These are phyloP conservation scores for Auriscalpium orientale DNA, from an alignment of 768 basidiomycete species.

Conservation along the genomic window DNA sequence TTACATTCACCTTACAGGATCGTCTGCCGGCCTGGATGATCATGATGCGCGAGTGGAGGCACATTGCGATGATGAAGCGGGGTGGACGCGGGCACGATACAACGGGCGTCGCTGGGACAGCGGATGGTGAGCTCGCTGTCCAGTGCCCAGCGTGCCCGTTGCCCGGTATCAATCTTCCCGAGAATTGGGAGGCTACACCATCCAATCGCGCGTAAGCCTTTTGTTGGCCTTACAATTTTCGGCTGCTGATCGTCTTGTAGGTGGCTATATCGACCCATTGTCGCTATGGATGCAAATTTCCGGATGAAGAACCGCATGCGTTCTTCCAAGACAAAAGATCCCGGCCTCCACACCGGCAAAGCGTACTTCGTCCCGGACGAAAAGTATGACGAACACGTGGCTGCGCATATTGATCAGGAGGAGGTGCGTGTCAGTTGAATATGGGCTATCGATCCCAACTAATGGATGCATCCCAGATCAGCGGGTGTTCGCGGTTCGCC, in stretches of 20 bases:
- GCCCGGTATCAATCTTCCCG: not conserved
- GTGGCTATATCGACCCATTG: not conserved
- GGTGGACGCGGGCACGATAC: not conserved
- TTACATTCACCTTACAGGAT: not conserved
- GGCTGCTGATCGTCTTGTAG: not conserved
- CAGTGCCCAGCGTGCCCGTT: not conserved
- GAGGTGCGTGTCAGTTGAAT: not conserved
- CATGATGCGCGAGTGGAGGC: not conserved
- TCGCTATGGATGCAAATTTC: not conserved
- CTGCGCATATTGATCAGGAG: not conserved
- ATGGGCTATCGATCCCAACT: not conserved
- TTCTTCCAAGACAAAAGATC: not conserved
- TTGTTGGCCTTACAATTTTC: not conserved
- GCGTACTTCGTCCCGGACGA: not conserved
- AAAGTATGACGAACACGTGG: not conserved
- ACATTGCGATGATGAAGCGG: not conserved
- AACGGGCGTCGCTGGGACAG: not conserved
- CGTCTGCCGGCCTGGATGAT: not conserved
- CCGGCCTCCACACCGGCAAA: not conserved
- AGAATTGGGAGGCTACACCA: not conserved
- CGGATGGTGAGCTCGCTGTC: not conserved
- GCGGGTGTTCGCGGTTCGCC: not conserved
- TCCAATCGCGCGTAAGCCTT: not conserved
- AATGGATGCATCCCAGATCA: not conserved
- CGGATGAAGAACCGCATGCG: not conserved